Base-by-base conservation (phyloP, 345 rosid genomes). In the Murraya paniculata region DNA sequence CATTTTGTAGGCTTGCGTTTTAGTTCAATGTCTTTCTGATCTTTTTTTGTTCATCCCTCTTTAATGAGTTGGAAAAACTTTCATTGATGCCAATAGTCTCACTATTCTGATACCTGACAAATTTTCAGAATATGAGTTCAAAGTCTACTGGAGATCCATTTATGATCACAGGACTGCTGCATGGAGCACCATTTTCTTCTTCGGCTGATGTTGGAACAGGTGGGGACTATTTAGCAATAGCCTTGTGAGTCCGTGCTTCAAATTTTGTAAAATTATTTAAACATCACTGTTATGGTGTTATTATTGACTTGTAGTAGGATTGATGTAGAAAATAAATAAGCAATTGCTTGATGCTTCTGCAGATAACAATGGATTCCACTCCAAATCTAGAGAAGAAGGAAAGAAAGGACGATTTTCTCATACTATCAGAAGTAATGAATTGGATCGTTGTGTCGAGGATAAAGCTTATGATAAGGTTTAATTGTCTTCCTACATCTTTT, bases 401-500 rank as follows among this genome's bases (percentile, higher is more conserved):
- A 41, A 21, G 35, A 75, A 74, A 81, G 83, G 79, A 68, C 70
- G 24, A 77, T 56, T 28, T 81, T 72, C 82, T 77, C 86, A 59
- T 80, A 56, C 77, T 66, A 19, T 83, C 61, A 72, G n/a, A 28
- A 61, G 33, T 72, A 76, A 72, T 50, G 77, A 66, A 59, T 66
- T 71, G 70, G 77, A 58, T 53, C 68, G 62, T 77, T 74, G 76
- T 75, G 13, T 50, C 9, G 82, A 79, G 65, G 67, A 57, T 75
- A 80, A 81, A 77, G 59, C 81, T 78, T 68, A 45, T 77, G 77
- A 83, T 50, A 84, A 89, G 94, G 94, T 90, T 77, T 2, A 74
- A 9, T 83, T 75, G 66, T 65, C 28, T 81, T 53, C 59, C 30
- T 31, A 13, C 56, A 11, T 31, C 2, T 21, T 62, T 25, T 14